Conservation (phyloP, 768 basidiomycete genomes). For the Serendipita indica region DNA sequence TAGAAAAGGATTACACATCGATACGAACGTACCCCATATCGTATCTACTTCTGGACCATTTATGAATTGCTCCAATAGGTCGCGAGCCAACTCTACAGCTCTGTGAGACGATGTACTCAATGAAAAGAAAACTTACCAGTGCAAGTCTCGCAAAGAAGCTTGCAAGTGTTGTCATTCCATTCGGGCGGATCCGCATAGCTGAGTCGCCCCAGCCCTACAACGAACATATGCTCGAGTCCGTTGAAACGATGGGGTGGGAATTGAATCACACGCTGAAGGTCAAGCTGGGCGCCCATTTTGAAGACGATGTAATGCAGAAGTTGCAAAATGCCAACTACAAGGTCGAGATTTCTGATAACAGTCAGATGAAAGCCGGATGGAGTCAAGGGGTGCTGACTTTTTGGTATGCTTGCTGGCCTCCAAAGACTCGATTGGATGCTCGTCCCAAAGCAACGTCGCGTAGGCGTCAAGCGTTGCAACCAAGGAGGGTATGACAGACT, state of each 20-base stretch:
- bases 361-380: no score
- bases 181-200: constrained; percentile 52
- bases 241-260: constrained; percentile 38
- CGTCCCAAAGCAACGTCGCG: constrained; percentile 51
- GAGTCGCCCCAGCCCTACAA: constrained; percentile 61
- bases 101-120: not conserved
- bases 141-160: constrained; percentile 30
- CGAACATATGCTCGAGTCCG: constrained; percentile 52
- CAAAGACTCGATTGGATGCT: constrained; percentile 23
- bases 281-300: constrained; percentile 30
- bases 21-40: constrained; percentile 41
- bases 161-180: constrained; percentile 34
- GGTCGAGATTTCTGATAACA: constrained; percentile 32
- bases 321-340: constrained; percentile 37
- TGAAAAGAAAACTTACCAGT: constrained; percentile 28
- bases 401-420: not conserved
- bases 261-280: constrained; percentile 45
- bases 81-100: constrained; percentile 39
- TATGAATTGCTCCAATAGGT: constrained; percentile 50
- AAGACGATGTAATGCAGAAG: constrained; percentile 53
- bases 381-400: no score
- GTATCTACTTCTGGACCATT: constrained; percentile 57
- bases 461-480: constrained; percentile 40
- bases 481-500: constrained; percentile 48
- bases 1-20: not conserved